These are phyloP conservation scores for Chytriomyces sp. DNA, from an alignment of 192 early-diverging fungal genomes.

Conservation along the genomic window DNA sequence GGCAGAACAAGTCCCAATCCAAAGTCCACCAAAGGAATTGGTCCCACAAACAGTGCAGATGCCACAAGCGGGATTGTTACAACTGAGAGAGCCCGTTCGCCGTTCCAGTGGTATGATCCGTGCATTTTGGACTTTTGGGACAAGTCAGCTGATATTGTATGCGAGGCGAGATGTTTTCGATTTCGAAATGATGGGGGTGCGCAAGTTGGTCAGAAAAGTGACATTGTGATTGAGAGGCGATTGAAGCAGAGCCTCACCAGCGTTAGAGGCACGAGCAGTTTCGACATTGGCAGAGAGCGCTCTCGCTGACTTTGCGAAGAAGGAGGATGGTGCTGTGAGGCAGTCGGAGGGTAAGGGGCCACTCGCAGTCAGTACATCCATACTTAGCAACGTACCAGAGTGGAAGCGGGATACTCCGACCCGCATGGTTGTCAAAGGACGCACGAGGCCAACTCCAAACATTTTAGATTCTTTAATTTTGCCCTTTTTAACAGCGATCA, in stretches of 20 bases:
- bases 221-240: background rate
- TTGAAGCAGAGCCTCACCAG: background rate
- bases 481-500: too few relatives aligned
- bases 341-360: background rate
- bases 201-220: background rate
- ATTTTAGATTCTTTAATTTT: too few relatives aligned
- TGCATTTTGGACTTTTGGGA: constrained; percentile 55
- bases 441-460: too few relatives aligned
- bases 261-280: constrained; percentile 22
- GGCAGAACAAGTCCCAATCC: constrained; percentile 88
- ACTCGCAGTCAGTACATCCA: background rate
- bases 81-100: constrained; percentile 84
- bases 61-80: constrained; percentile 77
- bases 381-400: too few relatives aligned
- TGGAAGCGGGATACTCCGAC: too few relatives aligned
- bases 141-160: constrained; percentile 19
- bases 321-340: background rate
- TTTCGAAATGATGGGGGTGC: background rate
- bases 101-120: constrained; percentile 96
- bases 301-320: background rate
- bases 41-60: constrained; percentile 79
- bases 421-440: too few relatives aligned
- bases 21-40: constrained; percentile 87
- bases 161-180: background rate
- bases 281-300: constrained; percentile 5